Evolutionary conservation across 257 asterid genomes (phyloP).

Genomic region (Solanum piurae): DNA sequence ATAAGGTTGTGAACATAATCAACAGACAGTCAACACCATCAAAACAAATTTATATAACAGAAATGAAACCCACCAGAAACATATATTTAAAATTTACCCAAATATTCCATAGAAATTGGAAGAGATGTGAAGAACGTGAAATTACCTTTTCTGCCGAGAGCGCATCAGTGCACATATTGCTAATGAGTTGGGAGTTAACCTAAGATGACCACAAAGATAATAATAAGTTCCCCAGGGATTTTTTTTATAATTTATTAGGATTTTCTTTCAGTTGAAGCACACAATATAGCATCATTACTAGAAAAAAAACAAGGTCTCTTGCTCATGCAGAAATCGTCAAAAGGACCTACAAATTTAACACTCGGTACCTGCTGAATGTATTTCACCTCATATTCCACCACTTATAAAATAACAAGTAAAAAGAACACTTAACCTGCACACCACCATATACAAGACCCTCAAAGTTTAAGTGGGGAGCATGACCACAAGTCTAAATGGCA

Average conservation of each 20-base stretch:
- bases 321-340: neutral
- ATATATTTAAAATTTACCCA: neutral
- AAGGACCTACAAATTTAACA: neutral
- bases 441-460: neutral
- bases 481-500: neutral
- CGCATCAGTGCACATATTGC: conserved; percentile 96
- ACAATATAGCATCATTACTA: neutral
- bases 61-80: neutral
- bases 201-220: conserved; percentile 19
- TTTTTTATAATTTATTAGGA: neutral
- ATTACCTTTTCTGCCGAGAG: conserved; percentile 94
- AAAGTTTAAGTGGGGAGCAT: neutral
- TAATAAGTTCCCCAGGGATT: neutral
- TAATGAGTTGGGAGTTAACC: conserved; percentile 98
- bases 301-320: neutral
- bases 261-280: neutral
- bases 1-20: neutral
- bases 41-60: neutral
- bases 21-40: neutral
- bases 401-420: neutral
- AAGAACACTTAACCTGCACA: neutral
- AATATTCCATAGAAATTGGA: neutral
- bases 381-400: neutral
- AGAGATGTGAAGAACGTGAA: neutral
- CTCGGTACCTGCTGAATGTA: neutral